phyloP scores from a whole-genome alignment of 331 rosid genomes.

The Telfairia occidentalis region DNA sequence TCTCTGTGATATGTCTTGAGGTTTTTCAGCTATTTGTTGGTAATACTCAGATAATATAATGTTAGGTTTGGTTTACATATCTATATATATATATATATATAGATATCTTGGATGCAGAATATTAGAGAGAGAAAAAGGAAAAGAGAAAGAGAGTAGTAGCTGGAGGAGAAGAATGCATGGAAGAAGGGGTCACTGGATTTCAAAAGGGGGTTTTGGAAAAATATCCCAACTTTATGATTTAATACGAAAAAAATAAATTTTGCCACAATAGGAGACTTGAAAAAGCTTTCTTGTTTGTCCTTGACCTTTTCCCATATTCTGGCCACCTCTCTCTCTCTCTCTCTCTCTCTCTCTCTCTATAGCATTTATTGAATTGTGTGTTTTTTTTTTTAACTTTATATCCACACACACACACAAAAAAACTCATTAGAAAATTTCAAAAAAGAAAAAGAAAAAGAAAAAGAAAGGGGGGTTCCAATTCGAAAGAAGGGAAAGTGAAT shows the following conservation, averaged over 20 bases:
- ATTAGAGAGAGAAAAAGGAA: constrained; percentile 12
- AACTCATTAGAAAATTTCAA: too few relatives aligned
- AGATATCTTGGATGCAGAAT: constrained; percentile 9
- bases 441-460: too few relatives aligned
- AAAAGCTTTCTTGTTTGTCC: constrained; percentile 25
- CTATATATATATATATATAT: constrained; percentile 19
- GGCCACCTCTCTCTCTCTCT: constrained; percentile 20
- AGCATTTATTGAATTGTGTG: not conserved
- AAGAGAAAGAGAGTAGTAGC: constrained; percentile 32
- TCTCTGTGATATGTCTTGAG: not conserved
- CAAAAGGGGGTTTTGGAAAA: constrained; percentile 39
- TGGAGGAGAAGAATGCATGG: constrained; percentile 46
- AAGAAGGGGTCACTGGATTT: constrained; percentile 4
- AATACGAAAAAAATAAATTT: constrained; percentile 31
- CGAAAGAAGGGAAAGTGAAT: not conserved
- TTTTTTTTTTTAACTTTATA: not conserved
- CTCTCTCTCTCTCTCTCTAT: not conserved
- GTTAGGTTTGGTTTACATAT: constrained; percentile 26
- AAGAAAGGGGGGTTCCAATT: not conserved
- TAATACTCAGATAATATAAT: constrained; percentile 8
- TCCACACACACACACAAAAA: not conserved
- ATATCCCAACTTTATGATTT: constrained; percentile 28
- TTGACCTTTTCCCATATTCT: constrained; percentile 35
- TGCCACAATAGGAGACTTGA: constrained; percentile 27
- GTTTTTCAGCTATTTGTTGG: constrained; percentile 3